Evolutionary conservation across 2,329 filamentous ascomycete species (phyloP), one percentile per base, ranked within the genome.

Genomic region (Diaporthe helianthi): DNA sequence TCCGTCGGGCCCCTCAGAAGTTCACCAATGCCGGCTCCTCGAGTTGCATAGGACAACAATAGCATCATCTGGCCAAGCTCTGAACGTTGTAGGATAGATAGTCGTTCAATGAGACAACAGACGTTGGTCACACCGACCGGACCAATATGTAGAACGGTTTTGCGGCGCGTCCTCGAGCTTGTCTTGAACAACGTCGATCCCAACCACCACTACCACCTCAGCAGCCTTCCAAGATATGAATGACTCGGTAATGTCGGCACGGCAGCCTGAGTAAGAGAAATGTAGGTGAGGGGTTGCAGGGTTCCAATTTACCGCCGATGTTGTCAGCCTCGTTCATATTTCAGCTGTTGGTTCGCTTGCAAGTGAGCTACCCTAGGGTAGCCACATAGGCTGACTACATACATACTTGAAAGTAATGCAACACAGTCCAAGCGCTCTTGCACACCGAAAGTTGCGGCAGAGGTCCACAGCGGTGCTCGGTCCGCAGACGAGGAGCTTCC

Each of bases 11-110:
- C 58, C 58, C 26, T 63, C 41, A 49, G 44, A 63, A 49, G 44
- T 49, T 49, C 10, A 49, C 58, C 22, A 24, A 29, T 49, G 44
- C n/a, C 44, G 29, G 31, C 41, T 58, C 38, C 41, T 26, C 44
- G n/a, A 49, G 64, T 58, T 66, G 64, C 64, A 49, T 49, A 49
- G 41, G 41, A 44, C 64, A 38, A 49, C 64, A 17, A 44, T 29
- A 29, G 49, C 29, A 41, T 29, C 51, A 49, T 24, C 22, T 58
- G 64, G 52, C 41, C 52, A 67, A 54, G 52, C 65, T 47, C 44
- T 41, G 46, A 58, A 33, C 65, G 33, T 26, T 58, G 65, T 67
- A 67, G 65, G 52, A 67, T 67, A 49, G 58, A 49, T 49, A 67
- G 54, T 46, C 41, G 54, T 55, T 55, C 51, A 33, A 67, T 58